Base-by-base conservation (phyloP, 352 stramenopile species). In the Pythium pyrilobum region DNA sequence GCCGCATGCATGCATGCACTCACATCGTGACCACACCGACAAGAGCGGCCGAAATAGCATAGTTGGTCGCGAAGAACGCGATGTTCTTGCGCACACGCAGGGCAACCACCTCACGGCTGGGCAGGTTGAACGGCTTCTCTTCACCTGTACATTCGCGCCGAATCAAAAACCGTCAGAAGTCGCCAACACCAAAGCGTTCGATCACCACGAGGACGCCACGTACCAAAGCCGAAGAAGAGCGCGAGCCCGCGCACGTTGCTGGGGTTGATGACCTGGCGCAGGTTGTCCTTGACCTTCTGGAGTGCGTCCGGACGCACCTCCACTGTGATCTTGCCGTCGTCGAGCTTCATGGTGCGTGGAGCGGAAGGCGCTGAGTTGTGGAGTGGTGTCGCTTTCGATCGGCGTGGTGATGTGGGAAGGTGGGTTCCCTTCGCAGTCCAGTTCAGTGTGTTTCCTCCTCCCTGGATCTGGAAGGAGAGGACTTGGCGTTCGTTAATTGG, bases 1-100 rank as follows among this genome's bases (percentile, higher is more conserved):
- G n/a, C n/a, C n/a, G n/a, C 39, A 10, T 3, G 29, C 48, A 47
- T 44, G 11, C 10, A 50, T 38, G 7, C n/a, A 52, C 61, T 49
- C 71, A 93, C 82, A 93, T 93, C n/a, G 80, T 89, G 24, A 93
- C 71, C 32, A 91, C 81, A 32, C 73, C 81, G 5, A 92, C 81
- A 28, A 89, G 67, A 5, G 78, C 73, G 9, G 79, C 81, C 6
- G 76, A 87, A 58, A 89, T 81, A 18, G 76, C 77, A 56, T 94
- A 94, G 66, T 94, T 94, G 34, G 83, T 85, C 52, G 79, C 80
- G 50, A 92, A 94, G 67, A 81, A 94, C 52, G 89, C 47, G 41
- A 81, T 71, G 52, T 94, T 94, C 67, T 89, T 90, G 52, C 81
- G 75, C 37, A 78, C 69, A 16, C 83, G 77, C 16, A 72, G 64